Evolutionary conservation across 208 protist genomes (phyloP).

Genomic region (Sergeia podlipaevii): DNA sequence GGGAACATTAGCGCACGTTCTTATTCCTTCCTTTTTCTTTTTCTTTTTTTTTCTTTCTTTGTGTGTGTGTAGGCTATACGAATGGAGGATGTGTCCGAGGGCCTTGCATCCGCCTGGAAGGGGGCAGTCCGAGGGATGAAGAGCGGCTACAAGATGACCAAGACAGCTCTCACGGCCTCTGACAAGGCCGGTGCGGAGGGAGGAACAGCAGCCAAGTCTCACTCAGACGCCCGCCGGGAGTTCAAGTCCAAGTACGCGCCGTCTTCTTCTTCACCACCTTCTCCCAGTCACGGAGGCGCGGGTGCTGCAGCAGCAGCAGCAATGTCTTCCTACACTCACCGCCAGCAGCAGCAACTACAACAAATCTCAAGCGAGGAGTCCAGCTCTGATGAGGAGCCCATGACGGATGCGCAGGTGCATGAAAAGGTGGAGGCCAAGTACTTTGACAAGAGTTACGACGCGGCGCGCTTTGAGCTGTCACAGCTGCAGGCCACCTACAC

Average conservation of each 20-base stretch:
- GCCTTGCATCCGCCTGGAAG: constrained; percentile 61
- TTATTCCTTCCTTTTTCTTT: constrained; percentile 5
- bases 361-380: constrained; percentile 43
- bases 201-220: constrained; percentile 25
- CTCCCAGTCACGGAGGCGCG: constrained; percentile 13
- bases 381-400: constrained; percentile 60
- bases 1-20: constrained; percentile 3
- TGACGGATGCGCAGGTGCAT: constrained; percentile 82
- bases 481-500: constrained; percentile 59
- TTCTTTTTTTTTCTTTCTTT: constrained; percentile 12
- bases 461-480: constrained; percentile 60
- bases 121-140: constrained; percentile 67
- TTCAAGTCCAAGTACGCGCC: constrained; percentile 66
- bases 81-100: constrained; percentile 76
- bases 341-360: not conserved
- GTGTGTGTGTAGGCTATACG: not conserved
- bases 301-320: constrained; percentile 22
- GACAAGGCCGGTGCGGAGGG: constrained; percentile 21
- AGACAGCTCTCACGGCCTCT: constrained; percentile 59
- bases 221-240: constrained; percentile 44
- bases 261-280: constrained; percentile 32
- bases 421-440: constrained; percentile 82
- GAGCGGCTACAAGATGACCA: constrained; percentile 67
- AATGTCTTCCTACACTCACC: too few relatives aligned
- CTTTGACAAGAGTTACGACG: constrained; percentile 78